Evolutionary conservation across 2,329 filamentous ascomycete species (phyloP).

Genomic region (Apiospora sp.): DNA sequence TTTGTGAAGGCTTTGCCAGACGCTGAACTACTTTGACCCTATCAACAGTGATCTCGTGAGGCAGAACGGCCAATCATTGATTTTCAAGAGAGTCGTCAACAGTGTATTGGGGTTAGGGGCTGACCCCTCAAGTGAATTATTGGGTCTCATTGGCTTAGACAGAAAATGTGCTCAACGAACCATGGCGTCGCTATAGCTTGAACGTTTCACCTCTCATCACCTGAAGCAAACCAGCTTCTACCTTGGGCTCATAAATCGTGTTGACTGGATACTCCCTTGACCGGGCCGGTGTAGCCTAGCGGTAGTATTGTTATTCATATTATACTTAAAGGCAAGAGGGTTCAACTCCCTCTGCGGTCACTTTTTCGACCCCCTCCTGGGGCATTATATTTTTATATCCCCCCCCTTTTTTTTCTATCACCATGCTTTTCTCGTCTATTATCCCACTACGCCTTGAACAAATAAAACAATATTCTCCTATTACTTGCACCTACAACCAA

Average conservation of each 20-base stretch:
- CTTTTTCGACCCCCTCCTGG: background rate
- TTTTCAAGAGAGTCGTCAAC: rapidly evolving
- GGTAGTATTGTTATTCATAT: background rate
- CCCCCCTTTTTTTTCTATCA: too few species aligned
- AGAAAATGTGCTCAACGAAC: background rate
- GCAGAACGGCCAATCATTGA: too few species aligned
- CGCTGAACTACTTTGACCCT: background rate
- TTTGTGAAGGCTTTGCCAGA: background rate
- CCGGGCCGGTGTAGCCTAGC: constrained; percentile 1
- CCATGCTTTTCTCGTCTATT: too few species aligned
- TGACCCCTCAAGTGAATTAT: background rate
- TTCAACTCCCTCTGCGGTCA: constrained; percentile 2
- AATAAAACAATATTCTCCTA: too few species aligned
- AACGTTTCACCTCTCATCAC: background rate
- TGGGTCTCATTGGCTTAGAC: background rate
- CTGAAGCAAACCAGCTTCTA: background rate
- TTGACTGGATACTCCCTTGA: background rate
- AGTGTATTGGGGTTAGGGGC: background rate
- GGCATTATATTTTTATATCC: background rate
- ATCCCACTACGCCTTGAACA: too few species aligned
- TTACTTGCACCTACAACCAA: too few species aligned
- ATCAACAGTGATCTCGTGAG: background rate
- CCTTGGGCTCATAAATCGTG: background rate
- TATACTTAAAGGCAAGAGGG: constrained; percentile 4
- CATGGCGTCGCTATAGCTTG: background rate